Conservation (phyloP, 106 monocot species). For the Amphibolis antarctica region DNA sequence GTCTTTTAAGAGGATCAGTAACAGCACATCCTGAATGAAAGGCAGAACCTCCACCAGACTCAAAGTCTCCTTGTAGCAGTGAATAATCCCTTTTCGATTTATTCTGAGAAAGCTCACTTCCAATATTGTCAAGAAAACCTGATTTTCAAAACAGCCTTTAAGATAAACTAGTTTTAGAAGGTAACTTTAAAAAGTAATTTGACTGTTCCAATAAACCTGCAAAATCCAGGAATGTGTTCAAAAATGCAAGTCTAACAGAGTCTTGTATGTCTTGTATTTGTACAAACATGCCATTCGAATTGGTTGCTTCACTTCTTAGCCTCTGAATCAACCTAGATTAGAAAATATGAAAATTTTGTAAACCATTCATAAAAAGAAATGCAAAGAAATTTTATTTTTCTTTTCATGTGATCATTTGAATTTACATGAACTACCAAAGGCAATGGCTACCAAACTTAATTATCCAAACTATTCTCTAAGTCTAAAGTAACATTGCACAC, state of each 20-base stretch:
- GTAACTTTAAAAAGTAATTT: background rate
- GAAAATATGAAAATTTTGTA: background rate
- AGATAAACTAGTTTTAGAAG: background rate
- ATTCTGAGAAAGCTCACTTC: constrained; percentile 45
- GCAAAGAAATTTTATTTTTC: background rate
- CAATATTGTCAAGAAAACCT: constrained; percentile 89
- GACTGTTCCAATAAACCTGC: constrained; percentile 33
- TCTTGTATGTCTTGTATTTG: constrained; percentile 80
- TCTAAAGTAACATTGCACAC: too few species aligned
- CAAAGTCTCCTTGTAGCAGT: constrained; percentile 45
- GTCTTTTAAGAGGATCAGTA: constrained; percentile 60
- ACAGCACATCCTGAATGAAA: constrained; percentile 23
- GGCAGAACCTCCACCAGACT: constrained; percentile 27
- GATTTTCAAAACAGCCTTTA: constrained; percentile 19
- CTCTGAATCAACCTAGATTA: constrained; percentile 67
- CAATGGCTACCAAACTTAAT: too few species aligned
- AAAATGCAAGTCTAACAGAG: constrained; percentile 82
- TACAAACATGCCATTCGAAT: constrained; percentile 37
- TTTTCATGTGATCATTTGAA: background rate
- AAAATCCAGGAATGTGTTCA: constrained; percentile 86
- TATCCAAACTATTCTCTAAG: too few species aligned
- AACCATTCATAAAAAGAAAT: background rate
- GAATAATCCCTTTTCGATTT: constrained; percentile 41
- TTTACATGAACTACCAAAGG: too few species aligned
- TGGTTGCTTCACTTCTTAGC: constrained; percentile 53